Conservation (phyloP, 441 rosid genomes). For the Arabidopsis hybrid region DNA sequence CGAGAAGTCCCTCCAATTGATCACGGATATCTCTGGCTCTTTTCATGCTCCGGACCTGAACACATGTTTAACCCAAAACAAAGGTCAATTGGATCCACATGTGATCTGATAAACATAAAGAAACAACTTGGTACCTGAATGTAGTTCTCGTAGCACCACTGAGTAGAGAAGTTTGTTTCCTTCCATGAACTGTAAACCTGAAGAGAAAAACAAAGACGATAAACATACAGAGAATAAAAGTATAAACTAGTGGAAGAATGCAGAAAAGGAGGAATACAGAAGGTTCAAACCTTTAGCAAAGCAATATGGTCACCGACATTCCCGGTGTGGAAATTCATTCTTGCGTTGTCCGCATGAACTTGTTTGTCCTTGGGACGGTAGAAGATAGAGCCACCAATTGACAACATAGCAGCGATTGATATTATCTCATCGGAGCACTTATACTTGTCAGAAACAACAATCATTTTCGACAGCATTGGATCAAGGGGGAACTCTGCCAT, state of each 20-base stretch:
- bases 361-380: slow-evolving; percentile 98
- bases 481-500: slow-evolving; percentile 99
- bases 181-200: slow-evolving; percentile 94
- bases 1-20: slow-evolving; percentile 95
- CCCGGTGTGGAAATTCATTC: slow-evolving; percentile 93
- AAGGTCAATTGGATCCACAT: slow-evolving; percentile 23
- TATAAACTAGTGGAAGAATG: not conserved
- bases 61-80: slow-evolving; percentile 7
- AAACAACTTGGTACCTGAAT: slow-evolving; percentile 68
- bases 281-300: slow-evolving; percentile 77
- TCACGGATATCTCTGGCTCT: slow-evolving; percentile 96
- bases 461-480: slow-evolving; percentile 95
- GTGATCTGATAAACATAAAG: not conserved
- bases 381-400: slow-evolving; percentile 91
- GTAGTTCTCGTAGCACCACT: slow-evolving; percentile 99
- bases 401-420: slow-evolving; percentile 94
- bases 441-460: slow-evolving; percentile 93
- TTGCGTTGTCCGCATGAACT: slow-evolving; percentile 96
- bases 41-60: slow-evolving; percentile 72
- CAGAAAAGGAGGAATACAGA: not conserved
- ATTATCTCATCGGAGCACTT: slow-evolving; percentile 95
- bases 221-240: slow-evolving; percentile 18
- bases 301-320: slow-evolving; percentile 98
- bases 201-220: slow-evolving; percentile 29
- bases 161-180: slow-evolving; percentile 95